Evolutionary conservation across 164 flowering plant genomes (phyloP), one percentile per base, ranked within the genome.

Genomic region (Tinospora cordifolia): DNA sequence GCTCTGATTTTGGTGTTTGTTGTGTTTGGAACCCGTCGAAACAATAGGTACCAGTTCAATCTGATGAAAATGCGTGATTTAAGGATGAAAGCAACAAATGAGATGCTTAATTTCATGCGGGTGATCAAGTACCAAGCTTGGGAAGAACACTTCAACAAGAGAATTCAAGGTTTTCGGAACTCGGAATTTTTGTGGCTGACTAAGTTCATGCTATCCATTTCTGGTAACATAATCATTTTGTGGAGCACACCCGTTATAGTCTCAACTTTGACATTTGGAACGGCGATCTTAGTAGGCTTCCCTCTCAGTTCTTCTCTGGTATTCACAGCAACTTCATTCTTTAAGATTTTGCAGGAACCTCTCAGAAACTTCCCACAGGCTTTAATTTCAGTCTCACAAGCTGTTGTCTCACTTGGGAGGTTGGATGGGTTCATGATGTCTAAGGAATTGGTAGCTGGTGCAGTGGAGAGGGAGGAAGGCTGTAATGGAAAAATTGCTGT

Each of bases 51-150:
- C 75, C 88, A 88, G 44, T 78, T 67, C 75, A 87, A 75, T 63
- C 17, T 91, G 73, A 95, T 95, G 99, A 76, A 11, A 67, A 84
- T 81, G 66, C 83, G 96, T 0, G 99, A 92, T 72, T 78, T 78
- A 15, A 81, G 98, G 67, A 87, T 95, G 96, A 95, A 90, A 71
- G 92, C 96, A 0, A 88, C 89, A 0, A 92, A 90, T 62, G 99
- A 95, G 79, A 87, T 90, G 97, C 93, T 95, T 14, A 90, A 82
- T 62, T 84, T 88, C 81, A 95, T 95, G 98, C 76, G 98, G 0
- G 96, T 90, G 74, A 92, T 95, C 65, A 95, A 91, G 84, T 91
- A 92, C 75, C 99, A 95, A 74, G 99, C 97, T 0, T 95, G 99
- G 98, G 99, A 95, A 72, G 90, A 92, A 12, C 92, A 88, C 65